Percentiles rank a stretch among this genome's conserved stretches.
These are phyloP conservation scores for Paraphysoderma sedebokerense DNA, from an alignment of 371 early-diverging fungal genomes.

Conservation along the genomic window DNA sequence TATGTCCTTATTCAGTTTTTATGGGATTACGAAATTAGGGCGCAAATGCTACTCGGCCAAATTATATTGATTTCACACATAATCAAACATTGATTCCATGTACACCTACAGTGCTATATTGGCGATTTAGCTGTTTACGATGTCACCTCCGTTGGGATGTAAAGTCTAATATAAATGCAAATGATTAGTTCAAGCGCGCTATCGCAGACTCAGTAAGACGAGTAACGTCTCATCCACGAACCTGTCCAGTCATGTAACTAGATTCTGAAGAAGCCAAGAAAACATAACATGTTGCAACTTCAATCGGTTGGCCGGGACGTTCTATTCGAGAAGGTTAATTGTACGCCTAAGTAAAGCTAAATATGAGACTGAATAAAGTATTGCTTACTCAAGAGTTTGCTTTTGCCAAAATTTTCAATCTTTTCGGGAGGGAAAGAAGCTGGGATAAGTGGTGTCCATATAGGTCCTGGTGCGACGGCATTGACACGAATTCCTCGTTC, in stretches of 20 bases:
- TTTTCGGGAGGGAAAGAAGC: neutral
- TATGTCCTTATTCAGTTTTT: no score
- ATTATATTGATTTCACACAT: no score
- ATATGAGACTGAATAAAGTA: slow-evolving; percentile 3
- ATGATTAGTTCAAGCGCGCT: no score
- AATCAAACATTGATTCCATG: no score
- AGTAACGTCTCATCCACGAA: no score
- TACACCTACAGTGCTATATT: no score
- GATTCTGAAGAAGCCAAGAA: slow-evolving; percentile 9
- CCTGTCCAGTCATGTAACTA: slow-evolving; percentile 13
- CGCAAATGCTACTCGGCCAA: no score
- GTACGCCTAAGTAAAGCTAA: slow-evolving; percentile 1
- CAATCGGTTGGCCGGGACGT: slow-evolving; percentile 12
- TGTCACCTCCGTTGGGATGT: no score
- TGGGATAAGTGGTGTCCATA: slow-evolving; percentile 4
- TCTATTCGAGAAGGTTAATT: slow-evolving; percentile 3
- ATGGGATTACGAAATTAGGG: no score
- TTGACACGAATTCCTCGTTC: slow-evolving; percentile 39
- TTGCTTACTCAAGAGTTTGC: neutral
- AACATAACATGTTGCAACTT: slow-evolving; percentile 9
- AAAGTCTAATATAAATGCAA: no score
- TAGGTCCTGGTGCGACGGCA: slow-evolving; percentile 17
- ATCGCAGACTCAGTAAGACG: no score
- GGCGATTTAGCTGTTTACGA: no score
- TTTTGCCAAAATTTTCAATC: neutral